Evolutionary conservation across 2,329 filamentous ascomycete species (phyloP), one percentile per base, ranked within the genome.

Genomic region (Rosellinia necatrix): DNA sequence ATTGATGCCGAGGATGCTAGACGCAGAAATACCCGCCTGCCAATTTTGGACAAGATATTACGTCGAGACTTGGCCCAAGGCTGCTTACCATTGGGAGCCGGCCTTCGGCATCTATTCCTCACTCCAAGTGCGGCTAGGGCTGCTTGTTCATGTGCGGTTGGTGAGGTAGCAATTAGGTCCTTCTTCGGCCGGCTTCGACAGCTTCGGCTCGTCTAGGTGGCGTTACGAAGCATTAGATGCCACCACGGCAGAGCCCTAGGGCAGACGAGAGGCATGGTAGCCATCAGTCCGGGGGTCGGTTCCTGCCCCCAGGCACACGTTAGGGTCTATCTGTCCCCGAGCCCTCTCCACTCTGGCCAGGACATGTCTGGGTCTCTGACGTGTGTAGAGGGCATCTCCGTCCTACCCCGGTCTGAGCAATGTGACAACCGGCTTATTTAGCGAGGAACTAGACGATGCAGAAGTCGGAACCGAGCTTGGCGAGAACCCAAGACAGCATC

Each of bases 31-130:
- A 52, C 44, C 38, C 41, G 55, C 58, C 58, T 61, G 52, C 54
- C 54, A 52, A 49, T 52, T 60, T 32, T 19, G 48, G 55, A 49
- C 51, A 53, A 25, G 49, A 49, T 52, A 53, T 58, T 53, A 48
- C 47, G 53, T 55, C 44, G 43, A 46, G 22, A 22, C 51, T 43
- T 43, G 22, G 48, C 29, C 27, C 29, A 30, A 51, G 35, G 47
- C 50, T 27, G 51, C 51, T 58, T 58, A 53, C 49, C 49, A 58
- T 58, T 55, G 55, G 50, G 44, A 56, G 43, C 55, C 50, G 55
- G 51, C 9, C 51, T 59, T 61, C 58, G 58, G 58, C 58, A 58
- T 55, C 22, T 58, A 48, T 53, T 52, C 40, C 51, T 52, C 51
- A 30, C 54, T 17, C 49, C 43, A 19, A 46, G 40, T 37, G 30